phyloP scores from a whole-genome alignment of 2,329 filamentous ascomycete species.

The Ophiostoma populinum region DNA sequence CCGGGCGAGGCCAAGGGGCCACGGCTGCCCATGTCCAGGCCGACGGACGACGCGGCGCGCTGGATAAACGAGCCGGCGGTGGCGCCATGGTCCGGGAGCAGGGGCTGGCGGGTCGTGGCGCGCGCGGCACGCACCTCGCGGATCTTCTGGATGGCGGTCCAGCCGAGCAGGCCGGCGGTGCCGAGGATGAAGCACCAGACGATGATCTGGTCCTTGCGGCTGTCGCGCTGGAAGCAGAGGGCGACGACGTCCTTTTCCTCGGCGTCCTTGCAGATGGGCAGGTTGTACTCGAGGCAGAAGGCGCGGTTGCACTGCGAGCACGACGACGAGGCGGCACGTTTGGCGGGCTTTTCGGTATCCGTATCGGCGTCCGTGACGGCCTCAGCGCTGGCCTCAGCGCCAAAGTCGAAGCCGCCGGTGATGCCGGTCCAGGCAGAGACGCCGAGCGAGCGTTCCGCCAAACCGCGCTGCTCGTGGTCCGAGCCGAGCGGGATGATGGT shows the following conservation, averaged over 20 bases:
- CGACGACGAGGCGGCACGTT: slow-evolving; percentile 24
- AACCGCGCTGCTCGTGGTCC: slow-evolving; percentile 17
- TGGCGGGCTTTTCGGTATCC: no score
- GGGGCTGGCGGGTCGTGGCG: not conserved
- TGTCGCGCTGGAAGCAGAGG: slow-evolving; percentile 49
- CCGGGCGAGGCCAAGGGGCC: slow-evolving; percentile 3
- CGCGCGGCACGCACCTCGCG: slow-evolving; percentile 3
- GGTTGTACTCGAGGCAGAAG: slow-evolving; percentile 42
- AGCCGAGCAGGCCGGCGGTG: slow-evolving; percentile 39
- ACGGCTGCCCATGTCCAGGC: not conserved
- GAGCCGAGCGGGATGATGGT: slow-evolving; percentile 47
- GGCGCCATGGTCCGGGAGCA: no score
- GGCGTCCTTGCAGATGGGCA: slow-evolving; percentile 46
- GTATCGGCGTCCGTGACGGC: no score
- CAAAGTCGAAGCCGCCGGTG: slow-evolving; percentile 11
- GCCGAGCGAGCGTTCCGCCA: slow-evolving; percentile 11
- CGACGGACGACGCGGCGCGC: slow-evolving; percentile 2
- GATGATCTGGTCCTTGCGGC: slow-evolving; percentile 48
- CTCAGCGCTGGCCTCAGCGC: not conserved
- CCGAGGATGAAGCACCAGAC: slow-evolving; percentile 47
- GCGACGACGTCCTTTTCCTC: slow-evolving; percentile 44
- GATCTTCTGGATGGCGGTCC: slow-evolving; percentile 31
- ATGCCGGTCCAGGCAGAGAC: slow-evolving; percentile 11
- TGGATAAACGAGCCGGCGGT: no score
- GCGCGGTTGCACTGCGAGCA: slow-evolving; percentile 48